phyloP scores from a whole-genome alignment of 2,329 filamentous ascomycete species.

The Exophiala mesophila region DNA sequence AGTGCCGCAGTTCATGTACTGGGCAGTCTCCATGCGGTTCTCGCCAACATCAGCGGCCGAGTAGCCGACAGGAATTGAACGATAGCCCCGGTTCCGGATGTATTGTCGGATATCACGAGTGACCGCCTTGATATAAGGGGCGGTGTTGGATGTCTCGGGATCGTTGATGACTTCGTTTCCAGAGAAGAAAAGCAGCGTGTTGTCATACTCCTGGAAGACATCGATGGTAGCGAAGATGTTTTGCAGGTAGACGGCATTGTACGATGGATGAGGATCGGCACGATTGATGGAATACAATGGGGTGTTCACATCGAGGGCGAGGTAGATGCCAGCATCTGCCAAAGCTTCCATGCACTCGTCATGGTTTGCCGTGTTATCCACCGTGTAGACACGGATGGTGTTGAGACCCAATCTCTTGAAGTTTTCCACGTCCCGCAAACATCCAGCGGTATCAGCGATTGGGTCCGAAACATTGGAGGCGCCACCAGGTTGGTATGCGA shows the following conservation, averaged over 20 bases:
- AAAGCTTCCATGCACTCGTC: too few species aligned
- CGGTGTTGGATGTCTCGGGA: slow-evolving; percentile 57
- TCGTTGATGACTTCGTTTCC: slow-evolving; percentile 78
- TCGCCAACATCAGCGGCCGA: slow-evolving; percentile 72
- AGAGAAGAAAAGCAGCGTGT: slow-evolving; percentile 82
- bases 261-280: slow-evolving; percentile 64
- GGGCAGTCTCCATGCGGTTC: slow-evolving; percentile 80
- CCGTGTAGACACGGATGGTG: slow-evolving; percentile 85
- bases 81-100: slow-evolving; percentile 57
- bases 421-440: slow-evolving; percentile 72
- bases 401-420: slow-evolving; percentile 87
- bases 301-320: slow-evolving; percentile 89
- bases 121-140: slow-evolving; percentile 72
- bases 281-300: slow-evolving; percentile 85
- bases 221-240: slow-evolving; percentile 85
- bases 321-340: slow-evolving; percentile 91
- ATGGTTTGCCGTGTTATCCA: slow-evolving; percentile 80
- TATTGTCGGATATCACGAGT: slow-evolving; percentile 73
- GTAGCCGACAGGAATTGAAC: slow-evolving; percentile 69
- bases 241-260: slow-evolving; percentile 82
- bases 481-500: slow-evolving; percentile 64
- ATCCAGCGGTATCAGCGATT: slow-evolving; percentile 64
- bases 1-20: slow-evolving; percentile 89
- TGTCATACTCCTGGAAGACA: slow-evolving; percentile 73
- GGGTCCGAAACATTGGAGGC: slow-evolving; percentile 64